Evolutionary conservation across 192 early-diverging fungal genomes (phyloP), one percentile per base, ranked within the genome.

Genomic region (Phycomyces blakesleeanus): DNA sequence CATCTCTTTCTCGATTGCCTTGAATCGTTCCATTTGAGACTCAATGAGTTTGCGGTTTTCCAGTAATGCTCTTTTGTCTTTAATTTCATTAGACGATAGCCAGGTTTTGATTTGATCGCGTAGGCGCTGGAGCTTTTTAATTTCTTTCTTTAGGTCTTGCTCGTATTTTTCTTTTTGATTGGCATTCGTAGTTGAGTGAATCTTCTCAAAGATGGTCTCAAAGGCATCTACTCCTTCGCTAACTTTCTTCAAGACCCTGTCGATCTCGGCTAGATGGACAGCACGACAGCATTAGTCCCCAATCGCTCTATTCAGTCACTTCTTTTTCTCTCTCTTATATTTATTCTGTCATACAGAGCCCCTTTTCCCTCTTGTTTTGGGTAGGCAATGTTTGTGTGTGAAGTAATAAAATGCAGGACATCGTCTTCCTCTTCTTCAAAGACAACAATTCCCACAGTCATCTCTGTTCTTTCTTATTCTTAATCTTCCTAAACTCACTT

Each of bases 31-130:
- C 97, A 99, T 99, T 87, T 98, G 93, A 88, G 91, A 75, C 71
- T 99, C 97, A 67, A 99, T 99, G 5, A 95, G 84, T 67, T 92
- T 91, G 66, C 97, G 82, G 61, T 94, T 95, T 20, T 98, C 94
- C 56, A 90, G 65, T 55, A 99, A 80, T 21, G 86, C 79, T 40
- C 83, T 79, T 76, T 99, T 99, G 81, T 98, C 97, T 79, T 99
- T 99, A 73, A 99, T 95, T 24, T 99, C 97, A 63, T 83, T 92
- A 59, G 87, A 92, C 20, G 90, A 82, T 42, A 96, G 82, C 97
- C 97, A 99, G 63, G 91, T 91, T 71, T 98, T 96, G 71, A 99
- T 99, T 74, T 99, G 96, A 80, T 99, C 97, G 55, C 95, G 88
- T 60, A 85, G 80, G 67, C 94, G 81, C 67, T 99, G 97, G 61